Conservation (phyloP, 1,284 basidiomycete genomes). For the Takashimella koratensis region DNA sequence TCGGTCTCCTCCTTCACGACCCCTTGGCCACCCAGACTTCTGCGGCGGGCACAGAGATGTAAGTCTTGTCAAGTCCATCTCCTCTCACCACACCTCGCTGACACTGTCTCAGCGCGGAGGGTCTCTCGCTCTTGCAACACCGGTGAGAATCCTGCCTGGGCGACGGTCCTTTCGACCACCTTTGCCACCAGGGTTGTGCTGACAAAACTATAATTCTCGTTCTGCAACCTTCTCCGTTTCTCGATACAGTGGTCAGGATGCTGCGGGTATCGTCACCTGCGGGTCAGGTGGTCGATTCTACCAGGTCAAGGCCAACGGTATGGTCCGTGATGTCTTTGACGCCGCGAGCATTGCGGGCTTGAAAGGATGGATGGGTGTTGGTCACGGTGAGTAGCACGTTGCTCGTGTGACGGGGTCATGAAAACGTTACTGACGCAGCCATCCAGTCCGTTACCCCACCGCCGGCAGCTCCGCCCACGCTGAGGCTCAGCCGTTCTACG, state of each 20-base stretch:
- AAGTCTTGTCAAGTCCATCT: too few species aligned
- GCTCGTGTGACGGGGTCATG: not conserved
- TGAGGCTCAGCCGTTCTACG: constrained; percentile 99
- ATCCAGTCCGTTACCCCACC: constrained; percentile 88
- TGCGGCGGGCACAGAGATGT: constrained; percentile 72
- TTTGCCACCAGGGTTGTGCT: not conserved
- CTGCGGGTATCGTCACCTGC: constrained; percentile 96
- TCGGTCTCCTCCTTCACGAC: constrained; percentile 79
- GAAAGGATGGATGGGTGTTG: constrained; percentile 93
- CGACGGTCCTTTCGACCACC: too few species aligned
- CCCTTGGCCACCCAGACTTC: constrained; percentile 58
- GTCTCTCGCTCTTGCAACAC: constrained; percentile 85
- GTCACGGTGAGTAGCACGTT: constrained; percentile 68
- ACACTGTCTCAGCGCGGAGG: constrained; percentile 57
- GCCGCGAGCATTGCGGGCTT: constrained; percentile 69
- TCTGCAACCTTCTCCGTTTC: too few species aligned
- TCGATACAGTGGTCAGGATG: constrained; percentile 79
- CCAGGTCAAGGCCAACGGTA: constrained; percentile 99
- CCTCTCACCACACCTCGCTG: not conserved
- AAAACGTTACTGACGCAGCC: not conserved
- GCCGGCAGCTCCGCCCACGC: constrained; percentile 95
- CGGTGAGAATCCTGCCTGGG: constrained; percentile 48
- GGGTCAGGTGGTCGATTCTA: constrained; percentile 92
- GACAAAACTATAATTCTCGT: too few species aligned
- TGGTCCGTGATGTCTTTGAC: constrained; percentile 98